Conservation (phyloP, 2,329 filamentous ascomycete genomes). For the Emericellopsis cladophorae region DNA sequence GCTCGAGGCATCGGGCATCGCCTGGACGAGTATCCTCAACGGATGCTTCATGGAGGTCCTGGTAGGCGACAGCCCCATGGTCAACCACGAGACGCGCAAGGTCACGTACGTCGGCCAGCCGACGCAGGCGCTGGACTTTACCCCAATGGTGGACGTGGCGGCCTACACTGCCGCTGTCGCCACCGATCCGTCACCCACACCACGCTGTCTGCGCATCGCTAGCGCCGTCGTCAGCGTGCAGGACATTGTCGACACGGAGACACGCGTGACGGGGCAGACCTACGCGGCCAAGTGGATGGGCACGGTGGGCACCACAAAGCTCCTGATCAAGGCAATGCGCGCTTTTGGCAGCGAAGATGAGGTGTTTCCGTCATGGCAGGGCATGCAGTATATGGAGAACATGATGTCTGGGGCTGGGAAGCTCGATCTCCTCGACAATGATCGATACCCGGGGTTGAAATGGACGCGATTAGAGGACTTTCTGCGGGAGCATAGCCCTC, state of each 20-base stretch:
- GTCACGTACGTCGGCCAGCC: not conserved
- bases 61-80: not conserved
- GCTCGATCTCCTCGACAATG: not conserved
- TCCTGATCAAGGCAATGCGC: not conserved
- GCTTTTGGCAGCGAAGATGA: not conserved
- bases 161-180: not conserved
- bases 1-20: not conserved
- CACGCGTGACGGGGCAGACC: not conserved
- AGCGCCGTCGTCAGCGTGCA: not conserved
- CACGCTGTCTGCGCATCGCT: not conserved
- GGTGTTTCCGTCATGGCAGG: not conserved
- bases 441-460: slow-evolving; percentile 12
- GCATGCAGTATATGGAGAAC: slow-evolving; percentile 2
- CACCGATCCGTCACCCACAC: not conserved
- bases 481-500: not conserved
- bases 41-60: not conserved
- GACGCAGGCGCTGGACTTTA: not conserved
- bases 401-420: slow-evolving; percentile 1
- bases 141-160: not conserved
- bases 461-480: not conserved
- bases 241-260: not conserved
- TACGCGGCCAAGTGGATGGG: not conserved
- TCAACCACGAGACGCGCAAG: not conserved
- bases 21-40: not conserved
- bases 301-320: not conserved